Evolutionary conservation across 148 eudicot species (phyloP).

Genomic region (Rhododendron simsii): DNA sequence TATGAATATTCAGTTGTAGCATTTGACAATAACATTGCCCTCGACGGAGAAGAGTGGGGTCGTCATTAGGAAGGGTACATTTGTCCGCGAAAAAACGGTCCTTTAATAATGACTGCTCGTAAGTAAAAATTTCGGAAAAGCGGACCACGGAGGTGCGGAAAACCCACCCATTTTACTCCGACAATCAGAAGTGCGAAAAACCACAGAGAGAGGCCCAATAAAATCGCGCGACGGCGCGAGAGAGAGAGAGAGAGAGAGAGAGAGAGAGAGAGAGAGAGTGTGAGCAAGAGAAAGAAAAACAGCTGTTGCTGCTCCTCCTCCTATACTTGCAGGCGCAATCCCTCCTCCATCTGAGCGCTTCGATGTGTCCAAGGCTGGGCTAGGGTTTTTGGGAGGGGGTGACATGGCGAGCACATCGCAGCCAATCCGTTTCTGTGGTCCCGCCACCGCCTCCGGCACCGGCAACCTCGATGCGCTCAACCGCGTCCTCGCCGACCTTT

Average conservation of each 20-base stretch:
- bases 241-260: neutral
- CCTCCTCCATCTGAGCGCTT: neutral
- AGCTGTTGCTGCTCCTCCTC: neutral
- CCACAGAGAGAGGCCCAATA: neutral
- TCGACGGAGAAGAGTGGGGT: no score
- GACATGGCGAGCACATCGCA: conserved; percentile 45
- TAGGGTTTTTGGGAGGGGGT: conserved; percentile 14
- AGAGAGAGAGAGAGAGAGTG: neutral
- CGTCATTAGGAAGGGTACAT: no score
- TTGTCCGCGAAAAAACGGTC: no score
- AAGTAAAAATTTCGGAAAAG: neutral
- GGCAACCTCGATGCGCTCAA: conserved; percentile 72
- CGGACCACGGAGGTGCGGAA: neutral
- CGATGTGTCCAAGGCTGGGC: conserved; percentile 7
- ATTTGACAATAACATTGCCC: no score
- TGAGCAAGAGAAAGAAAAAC: neutral
- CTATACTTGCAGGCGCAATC: neutral
- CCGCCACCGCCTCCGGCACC: conserved; percentile 43
- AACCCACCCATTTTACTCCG: neutral
- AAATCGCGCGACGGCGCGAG: neutral
- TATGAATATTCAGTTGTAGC: no score
- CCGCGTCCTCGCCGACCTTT: conserved; percentile 80
- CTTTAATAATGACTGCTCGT: no score
- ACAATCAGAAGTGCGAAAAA: neutral
- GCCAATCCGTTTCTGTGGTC: conserved; percentile 43